phyloP scores from a whole-genome alignment of 2,329 filamentous ascomycete species.

The Xylariomycetidae sp. region DNA sequence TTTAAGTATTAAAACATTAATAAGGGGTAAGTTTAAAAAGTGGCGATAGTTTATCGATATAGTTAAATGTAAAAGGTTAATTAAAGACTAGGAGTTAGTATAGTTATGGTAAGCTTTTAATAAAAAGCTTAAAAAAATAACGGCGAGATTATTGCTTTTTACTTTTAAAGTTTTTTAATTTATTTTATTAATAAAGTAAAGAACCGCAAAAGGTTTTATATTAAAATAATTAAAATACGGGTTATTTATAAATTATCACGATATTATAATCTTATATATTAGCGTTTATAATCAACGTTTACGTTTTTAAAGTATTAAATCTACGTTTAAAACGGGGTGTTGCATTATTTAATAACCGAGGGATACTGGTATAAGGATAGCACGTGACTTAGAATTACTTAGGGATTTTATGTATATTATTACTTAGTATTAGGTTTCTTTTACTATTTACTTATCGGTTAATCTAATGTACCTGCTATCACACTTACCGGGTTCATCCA shows the following conservation, averaged over 20 bases:
- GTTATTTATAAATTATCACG: not conserved
- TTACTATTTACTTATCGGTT: too few relatives aligned
- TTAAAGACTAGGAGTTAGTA: not conserved
- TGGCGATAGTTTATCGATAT: not conserved
- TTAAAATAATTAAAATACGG: not conserved
- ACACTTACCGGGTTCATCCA: too few relatives aligned
- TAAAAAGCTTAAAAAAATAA: conserved; percentile 1
- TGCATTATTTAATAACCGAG: too few relatives aligned
- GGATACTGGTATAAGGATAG: too few relatives aligned
- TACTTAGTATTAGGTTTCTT: too few relatives aligned
- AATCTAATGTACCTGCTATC: too few relatives aligned
- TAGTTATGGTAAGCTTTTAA: not conserved
- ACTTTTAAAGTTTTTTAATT: conserved; percentile 1
- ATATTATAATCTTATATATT: too few relatives aligned
- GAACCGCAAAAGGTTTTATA: not conserved
- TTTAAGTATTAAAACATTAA: not conserved
- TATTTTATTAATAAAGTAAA: too few relatives aligned
- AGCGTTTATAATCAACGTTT: too few relatives aligned
- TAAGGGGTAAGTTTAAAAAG: not conserved
- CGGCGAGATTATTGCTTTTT: not conserved
- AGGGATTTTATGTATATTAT: too few relatives aligned
- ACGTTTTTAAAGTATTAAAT: not conserved
- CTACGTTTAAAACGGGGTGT: conserved; percentile 1
- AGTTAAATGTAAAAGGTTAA: too few relatives aligned
- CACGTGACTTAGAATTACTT: too few relatives aligned